Conservation (phyloP, 2,329 filamentous ascomycete genomes). For the Calycina herbarum region DNA sequence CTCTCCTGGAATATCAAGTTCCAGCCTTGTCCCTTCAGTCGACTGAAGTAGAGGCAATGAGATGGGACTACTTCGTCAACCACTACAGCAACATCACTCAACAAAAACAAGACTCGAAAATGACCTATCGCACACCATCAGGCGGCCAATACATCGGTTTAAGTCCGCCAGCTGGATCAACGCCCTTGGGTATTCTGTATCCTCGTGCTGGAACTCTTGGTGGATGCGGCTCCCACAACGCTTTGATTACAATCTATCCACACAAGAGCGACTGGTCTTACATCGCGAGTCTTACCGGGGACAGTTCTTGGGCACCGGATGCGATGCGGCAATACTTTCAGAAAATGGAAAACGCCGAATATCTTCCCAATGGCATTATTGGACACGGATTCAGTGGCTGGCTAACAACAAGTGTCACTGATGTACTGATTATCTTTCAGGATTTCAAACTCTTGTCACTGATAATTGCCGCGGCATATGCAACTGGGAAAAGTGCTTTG, state of each 20-base stretch:
- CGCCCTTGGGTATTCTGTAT: slow-evolving; percentile 29
- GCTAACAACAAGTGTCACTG: slow-evolving; percentile 9
- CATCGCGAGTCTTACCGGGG: slow-evolving; percentile 21
- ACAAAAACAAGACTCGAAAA: slow-evolving; percentile 49
- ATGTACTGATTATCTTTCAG: slow-evolving; percentile 11
- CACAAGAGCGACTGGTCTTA: slow-evolving; percentile 23
- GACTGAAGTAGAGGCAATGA: slow-evolving; percentile 47
- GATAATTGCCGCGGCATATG: slow-evolving; percentile 22
- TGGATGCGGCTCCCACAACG: slow-evolving; percentile 27
- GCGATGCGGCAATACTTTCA: slow-evolving; percentile 19
- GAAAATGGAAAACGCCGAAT: slow-evolving; percentile 16
- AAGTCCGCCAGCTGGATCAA: slow-evolving; percentile 26
- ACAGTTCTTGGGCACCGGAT: slow-evolving; percentile 19
- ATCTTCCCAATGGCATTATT: slow-evolving; percentile 17
- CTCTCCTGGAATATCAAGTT: slow-evolving; percentile 44
- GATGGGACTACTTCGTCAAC: slow-evolving; percentile 55
- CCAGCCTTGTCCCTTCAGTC: slow-evolving; percentile 49
- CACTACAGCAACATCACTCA: slow-evolving; percentile 49
- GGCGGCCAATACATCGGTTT: slow-evolving; percentile 27
- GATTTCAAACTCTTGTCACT: slow-evolving; percentile 22
- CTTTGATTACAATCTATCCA: slow-evolving; percentile 21
- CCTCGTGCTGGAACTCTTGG: slow-evolving; percentile 32
- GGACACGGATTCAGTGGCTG: slow-evolving; percentile 20
- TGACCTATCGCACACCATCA: slow-evolving; percentile 43
- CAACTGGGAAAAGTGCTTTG: slow-evolving; percentile 20